phyloP scores from a whole-genome alignment of 108 stramenopile genomes.

The Pelagomonas calceolata region DNA sequence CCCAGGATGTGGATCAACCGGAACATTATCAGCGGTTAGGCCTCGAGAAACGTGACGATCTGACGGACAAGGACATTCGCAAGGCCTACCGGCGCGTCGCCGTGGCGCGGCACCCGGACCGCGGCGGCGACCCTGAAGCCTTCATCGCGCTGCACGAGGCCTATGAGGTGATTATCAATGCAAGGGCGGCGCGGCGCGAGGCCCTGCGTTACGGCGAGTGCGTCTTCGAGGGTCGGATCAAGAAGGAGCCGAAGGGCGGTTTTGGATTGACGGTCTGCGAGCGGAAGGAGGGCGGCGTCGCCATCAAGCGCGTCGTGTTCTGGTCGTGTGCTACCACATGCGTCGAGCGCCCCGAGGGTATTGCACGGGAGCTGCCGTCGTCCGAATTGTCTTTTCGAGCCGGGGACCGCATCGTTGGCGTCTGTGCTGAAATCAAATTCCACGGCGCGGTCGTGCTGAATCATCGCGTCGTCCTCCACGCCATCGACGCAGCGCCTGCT shows the following conservation, averaged over 20 bases:
- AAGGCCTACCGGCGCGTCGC: slow-evolving; percentile 30
- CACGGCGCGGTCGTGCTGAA: no score
- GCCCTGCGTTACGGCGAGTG: slow-evolving; percentile 2
- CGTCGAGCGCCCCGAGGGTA: no score
- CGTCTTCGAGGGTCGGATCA: not conserved
- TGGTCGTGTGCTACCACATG: no score
- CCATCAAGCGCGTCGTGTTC: no score
- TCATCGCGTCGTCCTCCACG: no score
- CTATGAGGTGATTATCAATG: slow-evolving; percentile 12
- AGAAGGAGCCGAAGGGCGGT: slow-evolving; percentile 12
- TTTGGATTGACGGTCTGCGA: slow-evolving; percentile 5
- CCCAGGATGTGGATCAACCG: not conserved
- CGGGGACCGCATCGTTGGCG: no score
- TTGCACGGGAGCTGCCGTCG: no score
- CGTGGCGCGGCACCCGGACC: slow-evolving; percentile 33
- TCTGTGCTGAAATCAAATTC: no score
- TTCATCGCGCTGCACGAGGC: slow-evolving; percentile 12
- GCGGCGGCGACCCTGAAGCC: slow-evolving; percentile 7
- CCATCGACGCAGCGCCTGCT: no score
- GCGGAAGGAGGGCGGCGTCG: no score
- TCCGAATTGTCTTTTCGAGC: no score
- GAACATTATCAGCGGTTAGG: slow-evolving; percentile 1
- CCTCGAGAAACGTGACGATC: not conserved
- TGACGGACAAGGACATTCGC: slow-evolving; percentile 5
- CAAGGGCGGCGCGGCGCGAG: slow-evolving; percentile 5